Evolutionary conservation across 164 flowering plant species (phyloP), one percentile per base, ranked within the genome.

Genomic region (Malania oleifera): DNA sequence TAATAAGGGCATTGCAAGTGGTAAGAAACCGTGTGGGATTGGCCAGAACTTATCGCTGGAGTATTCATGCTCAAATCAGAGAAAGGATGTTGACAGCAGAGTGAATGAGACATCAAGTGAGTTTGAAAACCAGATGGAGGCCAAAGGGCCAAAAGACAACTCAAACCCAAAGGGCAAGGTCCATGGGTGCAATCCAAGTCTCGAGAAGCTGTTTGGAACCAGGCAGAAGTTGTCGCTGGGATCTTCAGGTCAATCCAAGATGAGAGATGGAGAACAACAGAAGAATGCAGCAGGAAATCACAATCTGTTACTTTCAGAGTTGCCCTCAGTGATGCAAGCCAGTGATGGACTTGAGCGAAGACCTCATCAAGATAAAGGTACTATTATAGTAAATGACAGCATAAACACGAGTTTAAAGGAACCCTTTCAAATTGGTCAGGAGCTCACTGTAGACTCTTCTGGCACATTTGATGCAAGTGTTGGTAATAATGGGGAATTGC

Each of bases 21-120:
- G 56, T n/a, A 59, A 56, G 20, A 75, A 64, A 48, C 31, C 45
- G 1, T 39, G 11, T 48, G 57, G 69, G 38, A 52, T 56, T 18
- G 63, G 68, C 49, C 28, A 45, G 51, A 80, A 77, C 65, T 41
- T 77, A 47, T 71, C 77, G 15, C 55, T 77, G 35, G 78, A 70
- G 20, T 60, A 50, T 28, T 59, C 63, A 6, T 61, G 57, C 40
- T 60, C 66, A 46, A 46, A 34, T 8, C 52, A 54, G 24, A 52
- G 55, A 7, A 49, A 11, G 29, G 67, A 60, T 28, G 28, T n/a
- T 23, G 46, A 58, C 48, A 37, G 17, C 22, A 41, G 61, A 65
- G 65, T n/a, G 19, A 59, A 50, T 37, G 70, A 60, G 18, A 55
- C 18, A 41, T 62, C 39, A 8, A 61, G 43, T 63, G 28, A 39